phyloP scores from a whole-genome alignment of 768 basidiomycete species.

The Russula emetica region DNA sequence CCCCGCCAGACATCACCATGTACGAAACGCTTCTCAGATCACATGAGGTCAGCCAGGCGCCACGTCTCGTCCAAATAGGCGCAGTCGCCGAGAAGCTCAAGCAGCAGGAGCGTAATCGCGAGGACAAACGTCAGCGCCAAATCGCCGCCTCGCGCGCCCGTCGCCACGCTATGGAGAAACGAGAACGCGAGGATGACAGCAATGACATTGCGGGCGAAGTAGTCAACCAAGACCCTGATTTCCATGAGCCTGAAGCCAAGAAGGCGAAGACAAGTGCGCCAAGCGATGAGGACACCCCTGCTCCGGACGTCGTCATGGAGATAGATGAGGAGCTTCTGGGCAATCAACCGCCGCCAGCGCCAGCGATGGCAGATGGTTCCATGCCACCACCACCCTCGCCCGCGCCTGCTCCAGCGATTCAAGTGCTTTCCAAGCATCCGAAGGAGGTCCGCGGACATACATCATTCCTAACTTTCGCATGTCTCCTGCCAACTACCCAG shows the following conservation, averaged over 20 bases:
- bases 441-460: slow-evolving; percentile 92
- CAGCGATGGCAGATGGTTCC: neutral
- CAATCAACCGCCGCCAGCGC: neutral
- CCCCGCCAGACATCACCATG: slow-evolving; percentile 76
- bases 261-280: slow-evolving; percentile 13
- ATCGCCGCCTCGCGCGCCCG: slow-evolving; percentile 56
- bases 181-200: slow-evolving; percentile 37
- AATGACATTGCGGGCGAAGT: slow-evolving; percentile 34
- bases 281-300: slow-evolving; percentile 12
- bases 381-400: slow-evolving; percentile 14
- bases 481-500: slow-evolving; percentile 59
- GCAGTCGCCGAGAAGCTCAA: slow-evolving; percentile 66
- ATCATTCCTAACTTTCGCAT: slow-evolving; percentile 92
- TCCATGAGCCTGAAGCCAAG: slow-evolving; percentile 25
- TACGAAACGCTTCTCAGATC: slow-evolving; percentile 89
- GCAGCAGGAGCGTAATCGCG: slow-evolving; percentile 65
- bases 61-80: slow-evolving; percentile 50
- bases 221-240: neutral
- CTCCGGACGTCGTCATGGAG: slow-evolving; percentile 9
- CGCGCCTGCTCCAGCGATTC: slow-evolving; percentile 34
- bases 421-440: slow-evolving; percentile 62
- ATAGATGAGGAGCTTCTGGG: neutral
- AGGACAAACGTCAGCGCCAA: slow-evolving; percentile 77
- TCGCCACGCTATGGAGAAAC: slow-evolving; percentile 34
- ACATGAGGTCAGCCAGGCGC: slow-evolving; percentile 67